Evolutionary conservation across 1,284 basidiomycete genomes (phyloP).

Genomic region (Blastosporella zonata): DNA sequence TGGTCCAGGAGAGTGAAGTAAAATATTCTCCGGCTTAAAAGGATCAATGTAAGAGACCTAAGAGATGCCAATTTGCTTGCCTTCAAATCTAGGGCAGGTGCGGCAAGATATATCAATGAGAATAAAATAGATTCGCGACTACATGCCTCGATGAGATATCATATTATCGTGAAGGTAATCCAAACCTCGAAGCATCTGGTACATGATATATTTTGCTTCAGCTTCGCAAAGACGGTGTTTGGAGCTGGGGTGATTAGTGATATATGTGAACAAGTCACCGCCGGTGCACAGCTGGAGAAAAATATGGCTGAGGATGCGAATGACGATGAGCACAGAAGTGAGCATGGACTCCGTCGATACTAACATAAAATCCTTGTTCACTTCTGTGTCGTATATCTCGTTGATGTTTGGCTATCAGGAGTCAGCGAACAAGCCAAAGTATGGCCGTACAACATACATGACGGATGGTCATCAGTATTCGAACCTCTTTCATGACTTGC

Average conservation of each 20-base stretch:
- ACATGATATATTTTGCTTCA: slow-evolving; percentile 83
- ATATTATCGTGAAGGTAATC: slow-evolving; percentile 70
- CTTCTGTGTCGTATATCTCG: slow-evolving; percentile 66
- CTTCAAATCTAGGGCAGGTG: slow-evolving; percentile 60
- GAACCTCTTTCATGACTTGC: slow-evolving; percentile 73
- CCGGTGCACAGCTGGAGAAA: slow-evolving; percentile 77
- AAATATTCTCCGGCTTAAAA: slow-evolving; percentile 78
- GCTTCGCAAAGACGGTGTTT: slow-evolving; percentile 62
- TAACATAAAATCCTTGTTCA: slow-evolving; percentile 61
- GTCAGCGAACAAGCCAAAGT: not conserved
- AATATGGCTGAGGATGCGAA: slow-evolving; percentile 48
- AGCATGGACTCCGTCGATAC: slow-evolving; percentile 13
- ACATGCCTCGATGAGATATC: slow-evolving; percentile 79
- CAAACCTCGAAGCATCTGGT: slow-evolving; percentile 72
- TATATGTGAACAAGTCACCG: slow-evolving; percentile 78
- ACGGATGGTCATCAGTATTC: slow-evolving; percentile 62
- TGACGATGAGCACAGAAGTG: not conserved
- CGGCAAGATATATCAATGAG: not conserved
- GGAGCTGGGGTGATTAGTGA: slow-evolving; percentile 55
- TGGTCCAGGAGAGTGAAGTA: slow-evolving; percentile 69
- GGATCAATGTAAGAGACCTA: not conserved
- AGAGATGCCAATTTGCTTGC: slow-evolving; percentile 28
- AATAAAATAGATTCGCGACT: not conserved
- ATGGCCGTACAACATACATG: slow-evolving; percentile 49
- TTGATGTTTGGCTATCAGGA: slow-evolving; percentile 73